Evolutionary conservation across 1,284 basidiomycete genomes (phyloP), one percentile per base, ranked within the genome.

Genomic region (Macrocystidia cucumis): DNA sequence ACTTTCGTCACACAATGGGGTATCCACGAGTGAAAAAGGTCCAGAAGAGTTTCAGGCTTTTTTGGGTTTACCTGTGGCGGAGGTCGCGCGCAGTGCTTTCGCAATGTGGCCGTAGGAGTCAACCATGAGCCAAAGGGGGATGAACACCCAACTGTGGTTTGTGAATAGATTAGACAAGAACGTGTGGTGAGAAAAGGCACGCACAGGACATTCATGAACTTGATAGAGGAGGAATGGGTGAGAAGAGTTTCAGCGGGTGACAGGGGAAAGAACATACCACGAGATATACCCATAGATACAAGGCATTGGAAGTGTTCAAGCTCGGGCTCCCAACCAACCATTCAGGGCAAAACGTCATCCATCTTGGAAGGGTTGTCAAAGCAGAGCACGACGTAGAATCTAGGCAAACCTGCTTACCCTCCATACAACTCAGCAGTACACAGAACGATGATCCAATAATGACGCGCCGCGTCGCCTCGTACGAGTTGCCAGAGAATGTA

Each of bases 261-360:
- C n/a, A n/a, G n/a, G n/a, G n/a, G n/a, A n/a, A n/a, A n/a, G n/a
- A n/a, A n/a, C n/a, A 44, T 45, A 71, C 67, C 42, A 67, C 44
- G 29, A 74, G 63, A 54, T 77, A 72, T 30, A 74, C 63, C 76
- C 69, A 72, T 38, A 76, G 56, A 45, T 69, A 61, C 29, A 77
- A 58, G 29, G 65, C 57, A 47, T 88, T 84, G 1, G 76, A 78
- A 0, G 75, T 84, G 48, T 82, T 68, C 38, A 90, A 57, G 48
- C 69, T 80, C 1, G 77, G 74, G 45, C 74, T 83, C 20, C 82
- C 85, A 1, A 72, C 79, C 38, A 90, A 59, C 87, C 87, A 90
- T 56, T 89, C 84, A 1, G 85, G 86, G 49, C 75, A 78, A 59
- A 88, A 88, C 2, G 84, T 89, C 84, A 89, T 87, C 76, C 77